phyloP scores from a whole-genome alignment of 352 stramenopile species.

The Phytophthora niederhauseri region DNA sequence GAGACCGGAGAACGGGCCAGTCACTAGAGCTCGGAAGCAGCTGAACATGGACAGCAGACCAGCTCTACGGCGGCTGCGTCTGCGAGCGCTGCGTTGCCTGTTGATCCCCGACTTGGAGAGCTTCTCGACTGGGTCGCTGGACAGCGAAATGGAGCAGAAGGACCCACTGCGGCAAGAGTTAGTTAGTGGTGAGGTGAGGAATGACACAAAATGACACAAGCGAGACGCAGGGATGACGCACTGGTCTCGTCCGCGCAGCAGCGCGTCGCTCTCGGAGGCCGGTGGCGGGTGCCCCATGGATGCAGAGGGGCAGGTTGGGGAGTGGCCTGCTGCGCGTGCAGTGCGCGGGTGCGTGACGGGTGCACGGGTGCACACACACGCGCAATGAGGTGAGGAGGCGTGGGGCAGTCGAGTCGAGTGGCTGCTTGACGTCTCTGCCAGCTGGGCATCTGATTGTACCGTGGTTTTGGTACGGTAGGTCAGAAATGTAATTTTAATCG shows the following conservation, averaged over 20 bases:
- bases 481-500: background rate
- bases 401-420: background rate
- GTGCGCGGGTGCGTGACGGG: background rate
- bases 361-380: background rate
- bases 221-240: constrained; percentile 22
- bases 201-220: constrained; percentile 1
- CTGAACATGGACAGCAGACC: constrained; percentile 28
- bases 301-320: background rate
- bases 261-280: constrained; percentile 32
- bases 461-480: background rate
- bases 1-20: constrained; percentile 34
- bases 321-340: background rate
- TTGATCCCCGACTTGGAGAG: constrained; percentile 29
- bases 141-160: constrained; percentile 71
- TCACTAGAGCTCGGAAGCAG: constrained; percentile 30
- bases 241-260: constrained; percentile 40
- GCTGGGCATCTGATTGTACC: background rate
- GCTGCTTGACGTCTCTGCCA: constrained; percentile 15
- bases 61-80: constrained; percentile 6
- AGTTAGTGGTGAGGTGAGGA: background rate
- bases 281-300: constrained; percentile 28
- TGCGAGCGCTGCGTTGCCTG: background rate
- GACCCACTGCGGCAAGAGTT: constrained; percentile 33
- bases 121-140: constrained; percentile 56
- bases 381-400: background rate